Percentiles rank a stretch among this genome's conserved stretches.
Conservation (phyloP, 495 filamentous ascomycete genomes). For the Trypethelium eluteriae region DNA sequence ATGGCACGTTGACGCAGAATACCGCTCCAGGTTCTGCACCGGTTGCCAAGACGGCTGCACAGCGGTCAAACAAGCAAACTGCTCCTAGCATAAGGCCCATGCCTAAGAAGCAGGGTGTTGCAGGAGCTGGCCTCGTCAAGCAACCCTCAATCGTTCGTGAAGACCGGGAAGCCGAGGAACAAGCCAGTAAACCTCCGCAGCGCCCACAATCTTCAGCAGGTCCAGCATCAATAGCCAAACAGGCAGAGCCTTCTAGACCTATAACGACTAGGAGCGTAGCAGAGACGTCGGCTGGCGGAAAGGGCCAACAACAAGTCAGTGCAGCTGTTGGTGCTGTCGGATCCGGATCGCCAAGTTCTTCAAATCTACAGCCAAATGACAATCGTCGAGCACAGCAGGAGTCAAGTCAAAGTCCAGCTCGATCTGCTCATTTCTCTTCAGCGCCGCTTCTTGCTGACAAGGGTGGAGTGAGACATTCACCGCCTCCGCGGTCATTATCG, state of each 20-base stretch:
- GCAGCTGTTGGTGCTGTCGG: neutral
- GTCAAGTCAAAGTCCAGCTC: slow-evolving; percentile 45
- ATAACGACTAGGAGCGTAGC: neutral
- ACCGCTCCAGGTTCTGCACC: neutral
- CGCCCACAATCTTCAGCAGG: slow-evolving; percentile 18
- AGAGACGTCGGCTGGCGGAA: neutral
- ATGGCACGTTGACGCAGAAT: neutral
- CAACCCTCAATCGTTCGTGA: slow-evolving; percentile 58
- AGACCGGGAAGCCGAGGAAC: slow-evolving; percentile 47
- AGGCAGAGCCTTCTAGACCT: slow-evolving; percentile 20
- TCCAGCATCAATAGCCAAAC: slow-evolving; percentile 12
- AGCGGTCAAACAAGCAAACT: neutral
- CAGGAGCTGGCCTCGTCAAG: slow-evolving; percentile 33
- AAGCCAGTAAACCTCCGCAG: slow-evolving; percentile 14
- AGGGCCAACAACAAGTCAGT: neutral
- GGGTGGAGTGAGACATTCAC: slow-evolving; percentile 55
- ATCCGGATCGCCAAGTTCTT: neutral
- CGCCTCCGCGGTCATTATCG: slow-evolving; percentile 71
- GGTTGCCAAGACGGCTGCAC: neutral
- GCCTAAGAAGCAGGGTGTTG: neutral
- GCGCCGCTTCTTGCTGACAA: slow-evolving; percentile 46
- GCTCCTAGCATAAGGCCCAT: neutral
- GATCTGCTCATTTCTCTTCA: slow-evolving; percentile 67
- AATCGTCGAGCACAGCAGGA: neutral
- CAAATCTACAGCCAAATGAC: neutral